These are phyloP conservation scores for Corynascus novoguineensis DNA, from an alignment of 495 filamentous ascomycete genomes.

Conservation along the genomic window DNA sequence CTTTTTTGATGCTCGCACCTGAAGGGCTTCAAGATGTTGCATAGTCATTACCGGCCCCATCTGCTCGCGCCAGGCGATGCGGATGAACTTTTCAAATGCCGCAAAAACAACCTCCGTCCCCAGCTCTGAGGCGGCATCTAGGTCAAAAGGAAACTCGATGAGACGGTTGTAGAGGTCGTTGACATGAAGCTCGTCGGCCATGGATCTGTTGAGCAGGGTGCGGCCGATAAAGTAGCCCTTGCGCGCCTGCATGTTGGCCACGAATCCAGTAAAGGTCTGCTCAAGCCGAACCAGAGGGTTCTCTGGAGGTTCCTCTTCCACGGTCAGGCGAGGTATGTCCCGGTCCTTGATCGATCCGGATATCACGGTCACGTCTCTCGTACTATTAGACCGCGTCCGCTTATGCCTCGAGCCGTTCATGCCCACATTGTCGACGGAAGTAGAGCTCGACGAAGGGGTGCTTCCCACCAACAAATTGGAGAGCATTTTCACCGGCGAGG, in stretches of 20 bases:
- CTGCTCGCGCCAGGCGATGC: slow-evolving; percentile 79
- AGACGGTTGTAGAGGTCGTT: slow-evolving; percentile 91
- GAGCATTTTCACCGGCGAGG: slow-evolving; percentile 85
- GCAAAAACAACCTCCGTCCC: slow-evolving; percentile 86
- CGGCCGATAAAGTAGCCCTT: slow-evolving; percentile 82
- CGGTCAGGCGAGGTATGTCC: slow-evolving; percentile 42
- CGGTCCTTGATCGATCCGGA: slow-evolving; percentile 43
- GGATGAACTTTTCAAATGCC: slow-evolving; percentile 91
- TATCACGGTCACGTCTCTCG: slow-evolving; percentile 40
- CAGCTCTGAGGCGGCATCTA: slow-evolving; percentile 67
- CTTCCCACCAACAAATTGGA: slow-evolving; percentile 69
- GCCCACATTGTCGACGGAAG: slow-evolving; percentile 14
- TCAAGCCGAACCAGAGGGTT: slow-evolving; percentile 67
- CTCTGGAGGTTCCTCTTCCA: slow-evolving; percentile 44
- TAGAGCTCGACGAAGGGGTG: slow-evolving; percentile 23
- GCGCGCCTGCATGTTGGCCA: slow-evolving; percentile 71
- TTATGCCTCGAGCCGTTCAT: slow-evolving; percentile 33
- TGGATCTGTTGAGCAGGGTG: slow-evolving; percentile 60
- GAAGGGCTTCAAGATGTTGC: slow-evolving; percentile 60
- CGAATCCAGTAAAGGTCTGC: slow-evolving; percentile 78
- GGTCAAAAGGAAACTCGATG: slow-evolving; percentile 70
- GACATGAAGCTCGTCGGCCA: slow-evolving; percentile 69
- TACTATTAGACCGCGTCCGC: slow-evolving; percentile 36
- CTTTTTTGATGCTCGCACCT: slow-evolving; percentile 65
- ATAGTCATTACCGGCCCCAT: slow-evolving; percentile 75